phyloP scores from a whole-genome alignment of 208 protist genomes.

The Porcisia hertigi region DNA sequence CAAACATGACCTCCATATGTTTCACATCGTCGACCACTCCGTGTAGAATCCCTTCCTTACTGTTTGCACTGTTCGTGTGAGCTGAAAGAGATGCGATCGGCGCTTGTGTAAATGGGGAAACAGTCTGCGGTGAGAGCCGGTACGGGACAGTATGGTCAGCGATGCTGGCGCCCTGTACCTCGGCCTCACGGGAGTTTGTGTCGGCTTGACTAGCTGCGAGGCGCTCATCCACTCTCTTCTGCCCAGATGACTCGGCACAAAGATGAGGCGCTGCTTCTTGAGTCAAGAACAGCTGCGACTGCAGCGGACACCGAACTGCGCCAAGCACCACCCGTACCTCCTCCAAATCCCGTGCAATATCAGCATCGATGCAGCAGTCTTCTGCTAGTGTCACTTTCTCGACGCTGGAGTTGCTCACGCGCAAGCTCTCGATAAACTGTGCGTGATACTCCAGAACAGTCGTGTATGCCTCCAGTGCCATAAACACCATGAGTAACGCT shows the following conservation, averaged over 20 bases:
- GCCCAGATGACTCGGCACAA: background rate
- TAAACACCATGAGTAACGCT: background rate
- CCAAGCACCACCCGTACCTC: conserved; percentile 14
- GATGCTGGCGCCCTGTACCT: background rate
- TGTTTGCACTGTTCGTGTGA: background rate
- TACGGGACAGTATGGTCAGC: background rate
- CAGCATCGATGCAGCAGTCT: conserved; percentile 4
- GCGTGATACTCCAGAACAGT: conserved; percentile 8
- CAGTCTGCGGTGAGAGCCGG: background rate
- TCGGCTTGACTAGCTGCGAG: background rate
- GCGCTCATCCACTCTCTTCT: background rate
- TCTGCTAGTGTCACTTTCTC: background rate
- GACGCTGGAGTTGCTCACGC: background rate
- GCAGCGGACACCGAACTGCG: background rate
- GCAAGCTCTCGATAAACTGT: background rate
- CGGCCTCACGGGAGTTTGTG: background rate
- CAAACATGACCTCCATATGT: background rate
- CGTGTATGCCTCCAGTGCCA: conserved; percentile 22
- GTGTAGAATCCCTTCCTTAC: background rate
- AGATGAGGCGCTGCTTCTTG: background rate
- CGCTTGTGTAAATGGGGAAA: background rate
- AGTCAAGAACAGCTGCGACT: background rate
- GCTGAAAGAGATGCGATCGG: background rate
- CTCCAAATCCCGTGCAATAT: conserved; percentile 20
- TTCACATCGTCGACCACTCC: background rate